Conservation (phyloP, 495 filamentous ascomycete species). For the Hypoxylon fragiforme region DNA sequence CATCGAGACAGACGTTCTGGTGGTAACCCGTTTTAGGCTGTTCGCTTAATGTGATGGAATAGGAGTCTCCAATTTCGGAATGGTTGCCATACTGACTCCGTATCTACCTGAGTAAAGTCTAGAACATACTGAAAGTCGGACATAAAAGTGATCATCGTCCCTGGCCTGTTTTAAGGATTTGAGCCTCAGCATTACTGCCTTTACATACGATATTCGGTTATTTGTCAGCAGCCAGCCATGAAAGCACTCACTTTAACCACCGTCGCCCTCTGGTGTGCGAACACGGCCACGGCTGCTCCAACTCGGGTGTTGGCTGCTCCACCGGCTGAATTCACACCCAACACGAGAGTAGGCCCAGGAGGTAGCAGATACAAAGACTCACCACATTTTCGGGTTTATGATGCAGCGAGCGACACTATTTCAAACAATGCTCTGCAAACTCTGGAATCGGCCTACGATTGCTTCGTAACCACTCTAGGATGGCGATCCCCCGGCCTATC, state of each 20-base stretch:
- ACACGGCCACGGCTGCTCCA: slow-evolving; percentile 10
- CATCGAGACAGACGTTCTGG: slow-evolving; percentile 3
- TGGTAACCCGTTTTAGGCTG: slow-evolving; percentile 25
- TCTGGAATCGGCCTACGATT: slow-evolving; percentile 49
- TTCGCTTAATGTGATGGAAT: slow-evolving; percentile 19
- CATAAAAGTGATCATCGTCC: slow-evolving; percentile 24
- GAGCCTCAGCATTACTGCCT: slow-evolving; percentile 1
- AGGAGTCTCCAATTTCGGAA: slow-evolving; percentile 11
- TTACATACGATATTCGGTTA: background rate
- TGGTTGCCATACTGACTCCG: slow-evolving; percentile 1
- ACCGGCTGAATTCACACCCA: slow-evolving; percentile 44
- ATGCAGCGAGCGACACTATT: slow-evolving; percentile 30
- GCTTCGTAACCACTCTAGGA: slow-evolving; percentile 46
- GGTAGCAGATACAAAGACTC: slow-evolving; percentile 45
- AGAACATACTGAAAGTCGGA: slow-evolving; percentile 1
- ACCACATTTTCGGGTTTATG: slow-evolving; percentile 51
- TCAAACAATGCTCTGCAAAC: slow-evolving; percentile 38
- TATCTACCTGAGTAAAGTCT: background rate
- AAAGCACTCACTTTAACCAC: slow-evolving; percentile 3
- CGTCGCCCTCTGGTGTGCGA: slow-evolving; percentile 17
- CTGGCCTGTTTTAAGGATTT: background rate
- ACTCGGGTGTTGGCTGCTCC: slow-evolving; percentile 20
- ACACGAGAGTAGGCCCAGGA: slow-evolving; percentile 44
- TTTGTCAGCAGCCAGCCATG: too few relatives aligned
- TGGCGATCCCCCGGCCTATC: slow-evolving; percentile 48